These are phyloP conservation scores for Aspergillus neotritici DNA, from an alignment of 2,329 filamentous ascomycete species.

Conservation along the genomic window DNA sequence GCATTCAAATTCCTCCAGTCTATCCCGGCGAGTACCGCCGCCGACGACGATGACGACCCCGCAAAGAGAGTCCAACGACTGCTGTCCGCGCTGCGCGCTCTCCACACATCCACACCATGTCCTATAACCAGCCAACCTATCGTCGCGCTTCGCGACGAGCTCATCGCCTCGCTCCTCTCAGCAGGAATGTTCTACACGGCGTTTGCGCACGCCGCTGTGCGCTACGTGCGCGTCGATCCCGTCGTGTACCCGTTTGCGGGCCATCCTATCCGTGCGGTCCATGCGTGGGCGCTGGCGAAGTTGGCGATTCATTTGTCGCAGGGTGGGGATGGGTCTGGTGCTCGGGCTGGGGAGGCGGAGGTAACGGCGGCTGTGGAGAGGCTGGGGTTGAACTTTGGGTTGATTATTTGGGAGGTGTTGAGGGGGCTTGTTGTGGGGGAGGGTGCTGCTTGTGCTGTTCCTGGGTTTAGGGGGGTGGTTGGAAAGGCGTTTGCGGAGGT, in stretches of 20 bases:
- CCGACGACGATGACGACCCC: constrained; percentile 12
- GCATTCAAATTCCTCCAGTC: constrained; percentile 6
- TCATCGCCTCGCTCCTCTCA: constrained; percentile 47
- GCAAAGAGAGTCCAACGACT: constrained; percentile 31
- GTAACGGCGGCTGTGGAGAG: constrained; percentile 16
- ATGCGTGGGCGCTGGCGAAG: constrained; percentile 32
- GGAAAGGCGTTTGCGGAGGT: constrained; percentile 22
- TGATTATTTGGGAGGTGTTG: constrained; percentile 33
- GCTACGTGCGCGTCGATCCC: constrained; percentile 49
- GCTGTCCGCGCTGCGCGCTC: constrained; percentile 35
- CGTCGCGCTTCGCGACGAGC: constrained; percentile 48
- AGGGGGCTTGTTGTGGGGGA: constrained; percentile 22
- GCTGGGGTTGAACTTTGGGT: constrained; percentile 25
- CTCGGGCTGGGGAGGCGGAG: background rate
- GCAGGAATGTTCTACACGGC: constrained; percentile 42
- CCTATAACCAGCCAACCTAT: constrained; percentile 51
- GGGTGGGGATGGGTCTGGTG: constrained; percentile 12
- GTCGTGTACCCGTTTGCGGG: constrained; percentile 43
- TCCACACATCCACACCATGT: constrained; percentile 40
- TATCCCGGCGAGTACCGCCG: constrained; percentile 11
- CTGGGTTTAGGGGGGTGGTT: constrained; percentile 26
- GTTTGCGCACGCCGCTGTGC: constrained; percentile 48
- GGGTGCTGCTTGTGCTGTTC: constrained; percentile 23
- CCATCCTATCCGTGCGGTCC: constrained; percentile 53
- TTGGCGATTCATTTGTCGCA: constrained; percentile 25